These are phyloP conservation scores for Actinidia arguta DNA, from an alignment of 179 eudicot genomes.

Conservation along the genomic window DNA sequence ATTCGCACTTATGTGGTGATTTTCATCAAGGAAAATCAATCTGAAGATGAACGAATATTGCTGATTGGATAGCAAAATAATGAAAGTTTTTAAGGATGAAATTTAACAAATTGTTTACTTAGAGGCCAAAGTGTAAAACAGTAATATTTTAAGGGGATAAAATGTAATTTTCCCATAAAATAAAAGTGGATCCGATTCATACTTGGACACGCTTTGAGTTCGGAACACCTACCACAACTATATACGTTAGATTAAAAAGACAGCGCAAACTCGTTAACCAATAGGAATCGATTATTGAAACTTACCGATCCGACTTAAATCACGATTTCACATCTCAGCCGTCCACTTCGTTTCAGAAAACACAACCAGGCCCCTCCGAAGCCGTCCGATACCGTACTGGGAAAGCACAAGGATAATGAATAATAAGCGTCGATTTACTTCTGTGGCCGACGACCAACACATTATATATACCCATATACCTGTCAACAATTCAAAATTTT, in stretches of 20 bases:
- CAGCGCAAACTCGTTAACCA: not conserved
- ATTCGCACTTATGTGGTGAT: too few species aligned
- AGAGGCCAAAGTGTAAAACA: too few species aligned
- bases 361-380: conserved; percentile 12
- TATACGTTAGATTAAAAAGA: not conserved
- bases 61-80: too few species aligned
- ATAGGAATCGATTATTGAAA: not conserved
- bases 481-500: not conserved
- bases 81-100: too few species aligned
- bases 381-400: conserved; percentile 32
- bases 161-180: too few species aligned
- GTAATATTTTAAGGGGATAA: too few species aligned
- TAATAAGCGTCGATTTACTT: conserved; percentile 34
- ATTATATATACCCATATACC: conserved; percentile 15
- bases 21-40: too few species aligned
- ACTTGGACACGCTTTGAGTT: not conserved
- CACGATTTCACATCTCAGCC: conserved; percentile 29
- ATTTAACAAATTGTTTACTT: too few species aligned
- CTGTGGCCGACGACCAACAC: not conserved
- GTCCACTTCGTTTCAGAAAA: conserved; percentile 37
- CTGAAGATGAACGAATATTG: too few species aligned
- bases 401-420: conserved; percentile 41
- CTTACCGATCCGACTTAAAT: conserved; percentile 29
- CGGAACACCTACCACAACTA: not conserved
- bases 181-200: not conserved